Evolutionary conservation across 2,329 filamentous ascomycete genomes (phyloP), one percentile per base, ranked within the genome.

Genomic region (Cladophialophora immunda): DNA sequence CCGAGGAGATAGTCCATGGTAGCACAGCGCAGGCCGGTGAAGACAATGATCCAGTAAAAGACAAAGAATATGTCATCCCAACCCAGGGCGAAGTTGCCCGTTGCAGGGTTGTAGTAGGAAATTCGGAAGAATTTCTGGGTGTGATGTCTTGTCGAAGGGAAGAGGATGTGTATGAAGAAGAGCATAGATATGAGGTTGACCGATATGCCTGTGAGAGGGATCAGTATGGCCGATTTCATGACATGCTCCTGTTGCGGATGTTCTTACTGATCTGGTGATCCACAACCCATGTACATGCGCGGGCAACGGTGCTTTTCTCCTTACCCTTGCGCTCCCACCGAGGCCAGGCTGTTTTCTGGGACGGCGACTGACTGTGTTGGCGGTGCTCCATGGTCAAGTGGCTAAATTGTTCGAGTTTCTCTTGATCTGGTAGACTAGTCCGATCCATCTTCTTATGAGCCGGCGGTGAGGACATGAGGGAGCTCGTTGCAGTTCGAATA

Each of bases 81-180:
- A 68, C 95, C 94, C 72, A 90, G 86, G 55, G 87, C 87, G 79
- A 97, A 98, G 68, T 86, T 81, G 53, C 87, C 89, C 0, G 89
- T 88, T 7, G 82, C 76, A 0, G 87, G 80, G 76, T 94, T 92
- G 79, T 90, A 89, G 82, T 98, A 95, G 65, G 92, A 94, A 66
- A 97, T 86, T 64, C 88, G 86, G 81, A 97, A 93, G 83, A 97
- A 97, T 73, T 94, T 95, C 75, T 86, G 85, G n/a, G 93, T 97
- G 75, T 91, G 89, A 61, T 86, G 83, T 71, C 92, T 88, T 57
- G 93, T 88, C 74, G 90, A 90, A 59, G 94, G 93, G 77, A 97
- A 93, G 76, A 90, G 89, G 74, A 89, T 82, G 81, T 97, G 93
- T 64, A 92, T 89, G 71, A 97, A 88, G 77, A 91, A 88, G 71